phyloP scores from a whole-genome alignment of 2,329 filamentous ascomycete genomes.

The Blastomyces gilchristii region DNA sequence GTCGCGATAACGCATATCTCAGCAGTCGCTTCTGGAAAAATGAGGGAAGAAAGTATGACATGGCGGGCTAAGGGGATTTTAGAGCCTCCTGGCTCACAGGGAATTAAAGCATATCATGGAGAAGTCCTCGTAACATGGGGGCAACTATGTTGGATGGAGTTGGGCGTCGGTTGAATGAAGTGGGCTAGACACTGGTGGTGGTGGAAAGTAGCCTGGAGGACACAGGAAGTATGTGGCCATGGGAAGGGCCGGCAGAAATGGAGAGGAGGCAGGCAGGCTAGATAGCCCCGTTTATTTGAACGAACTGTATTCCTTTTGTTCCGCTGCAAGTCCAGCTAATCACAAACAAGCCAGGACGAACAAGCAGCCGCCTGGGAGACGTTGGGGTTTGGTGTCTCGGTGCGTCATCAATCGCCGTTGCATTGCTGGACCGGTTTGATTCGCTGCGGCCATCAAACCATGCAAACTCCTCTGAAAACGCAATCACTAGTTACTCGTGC shows the following conservation, averaged over 20 bases:
- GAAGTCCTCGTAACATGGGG: not conserved
- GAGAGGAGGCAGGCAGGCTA: not conserved
- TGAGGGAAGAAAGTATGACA: slow-evolving; percentile 67
- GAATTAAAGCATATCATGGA: slow-evolving; percentile 18
- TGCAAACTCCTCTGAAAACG: not conserved
- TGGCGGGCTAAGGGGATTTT: slow-evolving; percentile 29
- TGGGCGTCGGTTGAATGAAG: not conserved
- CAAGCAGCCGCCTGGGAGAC: not conserved
- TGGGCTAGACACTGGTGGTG: not conserved
- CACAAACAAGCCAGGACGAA: not conserved
- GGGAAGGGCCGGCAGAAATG: slow-evolving; percentile 43
- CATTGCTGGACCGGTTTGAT: not conserved
- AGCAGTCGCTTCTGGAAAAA: slow-evolving; percentile 79
- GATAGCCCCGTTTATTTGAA: not conserved
- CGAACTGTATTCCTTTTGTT: not conserved
- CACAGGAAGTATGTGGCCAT: slow-evolving; percentile 72
- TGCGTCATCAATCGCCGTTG: slow-evolving; percentile 2
- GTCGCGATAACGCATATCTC: slow-evolving; percentile 69
- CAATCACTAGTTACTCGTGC: too few species aligned
- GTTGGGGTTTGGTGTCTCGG: not conserved
- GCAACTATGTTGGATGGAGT: not conserved
- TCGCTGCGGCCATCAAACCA: not conserved
- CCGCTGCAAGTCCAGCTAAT: slow-evolving; percentile 1
- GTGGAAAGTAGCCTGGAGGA: slow-evolving; percentile 44
- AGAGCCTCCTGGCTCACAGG: slow-evolving; percentile 25